Evolutionary conservation across 2,329 filamentous ascomycete genomes (phyloP).

Genomic region (Hypoxylon sp.): DNA sequence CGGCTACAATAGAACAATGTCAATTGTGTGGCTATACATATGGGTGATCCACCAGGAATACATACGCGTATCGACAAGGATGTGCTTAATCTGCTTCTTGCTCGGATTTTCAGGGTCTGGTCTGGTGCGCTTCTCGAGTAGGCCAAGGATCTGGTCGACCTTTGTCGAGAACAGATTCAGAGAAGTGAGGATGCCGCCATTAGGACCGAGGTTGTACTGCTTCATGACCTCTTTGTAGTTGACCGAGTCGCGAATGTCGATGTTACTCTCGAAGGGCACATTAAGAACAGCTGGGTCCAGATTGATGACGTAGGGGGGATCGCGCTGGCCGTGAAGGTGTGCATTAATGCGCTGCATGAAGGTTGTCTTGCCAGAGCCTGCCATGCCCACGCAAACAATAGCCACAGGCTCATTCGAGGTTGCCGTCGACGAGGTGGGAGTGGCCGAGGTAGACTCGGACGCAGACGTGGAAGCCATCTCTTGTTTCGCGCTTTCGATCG

Average conservation of each 20-base stretch:
- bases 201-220: conserved; percentile 97
- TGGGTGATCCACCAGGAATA: conserved; percentile 6
- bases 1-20: conserved; percentile 62
- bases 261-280: conserved; percentile 96
- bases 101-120: conserved; percentile 73
- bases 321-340: conserved; percentile 84
- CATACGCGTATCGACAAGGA: conserved; percentile 87
- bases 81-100: conserved; percentile 79
- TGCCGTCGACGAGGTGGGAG: conserved; percentile 19
- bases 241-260: conserved; percentile 98
- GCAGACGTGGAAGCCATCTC: conserved; percentile 37
- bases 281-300: conserved; percentile 95
- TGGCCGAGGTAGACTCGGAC: conserved; percentile 26
- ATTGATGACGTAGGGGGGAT: conserved; percentile 95
- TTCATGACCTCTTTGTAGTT: conserved; percentile 99
- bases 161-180: conserved; percentile 98
- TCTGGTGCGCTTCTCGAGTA: conserved; percentile 89
- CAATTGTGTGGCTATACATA: conserved; percentile 11
- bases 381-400: conserved; percentile 97
- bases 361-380: conserved; percentile 98
- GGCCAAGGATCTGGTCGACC: conserved; percentile 91
- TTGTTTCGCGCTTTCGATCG: conserved; percentile 1
- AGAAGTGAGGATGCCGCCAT: conserved; percentile 95
- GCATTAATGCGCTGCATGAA: conserved; percentile 99
- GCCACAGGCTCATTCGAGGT: conserved; percentile 58